Conservation (phyloP, 805 yeast genomes). For the Candida bentonensis region DNA sequence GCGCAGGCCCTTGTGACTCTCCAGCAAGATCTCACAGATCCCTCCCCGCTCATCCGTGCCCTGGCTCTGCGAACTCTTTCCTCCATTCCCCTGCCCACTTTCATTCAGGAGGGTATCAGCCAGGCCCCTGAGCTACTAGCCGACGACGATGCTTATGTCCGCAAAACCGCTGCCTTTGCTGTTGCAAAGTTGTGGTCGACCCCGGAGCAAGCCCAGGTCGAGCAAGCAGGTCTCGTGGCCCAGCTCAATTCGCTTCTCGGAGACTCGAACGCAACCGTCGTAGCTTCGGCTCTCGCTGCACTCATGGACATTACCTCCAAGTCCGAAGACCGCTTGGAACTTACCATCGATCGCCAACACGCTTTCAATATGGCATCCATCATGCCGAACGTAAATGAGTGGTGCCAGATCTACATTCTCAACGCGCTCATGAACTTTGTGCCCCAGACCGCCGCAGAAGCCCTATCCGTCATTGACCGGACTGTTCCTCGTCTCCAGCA, state of each 20-base stretch:
- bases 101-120: constrained; percentile 30
- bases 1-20: constrained; percentile 42
- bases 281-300: constrained; percentile 59
- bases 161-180: constrained; percentile 56
- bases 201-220: constrained; percentile 32
- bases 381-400: constrained; percentile 34
- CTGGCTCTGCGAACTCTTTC: constrained; percentile 53
- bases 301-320: constrained; percentile 50
- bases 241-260: constrained; percentile 37
- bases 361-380: constrained; percentile 29
- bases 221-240: constrained; percentile 30
- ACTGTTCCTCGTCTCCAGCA: constrained; percentile 63
- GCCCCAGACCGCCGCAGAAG: constrained; percentile 57
- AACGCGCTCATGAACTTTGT: constrained; percentile 52
- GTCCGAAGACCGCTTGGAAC: constrained; percentile 29
- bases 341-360: constrained; percentile 38
- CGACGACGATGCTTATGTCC: constrained; percentile 43
- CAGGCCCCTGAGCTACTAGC: constrained; percentile 24
- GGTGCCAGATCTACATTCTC: constrained; percentile 61
- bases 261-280: constrained; percentile 47
- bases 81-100: constrained; percentile 42
- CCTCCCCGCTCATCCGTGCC: constrained; percentile 36
- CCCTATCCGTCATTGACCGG: constrained; percentile 48
- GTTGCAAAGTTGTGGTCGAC: constrained; percentile 53
- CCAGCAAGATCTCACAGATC: constrained; percentile 33